Evolutionary conservation across 2,329 filamentous ascomycete genomes (phyloP), one percentile per base, ranked within the genome.

Genomic region (Aureobasidium sp.): DNA sequence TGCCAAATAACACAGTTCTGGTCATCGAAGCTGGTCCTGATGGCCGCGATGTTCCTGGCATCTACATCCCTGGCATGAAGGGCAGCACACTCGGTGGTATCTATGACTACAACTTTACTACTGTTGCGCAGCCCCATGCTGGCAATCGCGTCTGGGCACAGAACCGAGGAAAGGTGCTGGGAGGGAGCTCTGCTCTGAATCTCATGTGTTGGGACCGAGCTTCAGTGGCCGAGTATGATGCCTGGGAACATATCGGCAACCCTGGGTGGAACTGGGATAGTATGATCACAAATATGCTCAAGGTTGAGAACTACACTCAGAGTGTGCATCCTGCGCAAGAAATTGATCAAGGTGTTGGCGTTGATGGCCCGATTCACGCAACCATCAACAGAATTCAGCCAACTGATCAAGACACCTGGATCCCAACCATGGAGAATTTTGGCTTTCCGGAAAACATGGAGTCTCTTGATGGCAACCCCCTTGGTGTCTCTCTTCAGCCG

Each of bases 81-180:
- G 67, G 67, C 13, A 62, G 52, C 8, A 64, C 62, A 2, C 62
- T 70, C 2, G 67, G 67, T 5, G 65, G 62, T n/a, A 52, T 42
- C 9, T 68, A 66, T 41, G 68, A 78, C 62, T 78, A 75, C 75
- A 79, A 79, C 68, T 76, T 80, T 57, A 79, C 78, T 0, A 77
- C 79, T 0, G 68, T 77, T 5, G 70, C 76, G 0, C 78, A 80
- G 57, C 56, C 70, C 1, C 66, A 68, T n/a, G 73, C 79, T 5
- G 73, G 75, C 17, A 72, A 73, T 15, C 74, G 78, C 1, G 66
- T 72, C 3, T 75, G 55, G 55, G 42, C 41, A 9, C 55, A 86
- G 68, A 85, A 71, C 10, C 66, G 74, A 26, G 76, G 75, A 12
- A 73, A 71, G 57, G 68, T 70, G 1, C 63, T 77, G 1, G 75